Conservation (phyloP, 495 filamentous ascomycete genomes). For the Talaromyces proteolyticus region DNA sequence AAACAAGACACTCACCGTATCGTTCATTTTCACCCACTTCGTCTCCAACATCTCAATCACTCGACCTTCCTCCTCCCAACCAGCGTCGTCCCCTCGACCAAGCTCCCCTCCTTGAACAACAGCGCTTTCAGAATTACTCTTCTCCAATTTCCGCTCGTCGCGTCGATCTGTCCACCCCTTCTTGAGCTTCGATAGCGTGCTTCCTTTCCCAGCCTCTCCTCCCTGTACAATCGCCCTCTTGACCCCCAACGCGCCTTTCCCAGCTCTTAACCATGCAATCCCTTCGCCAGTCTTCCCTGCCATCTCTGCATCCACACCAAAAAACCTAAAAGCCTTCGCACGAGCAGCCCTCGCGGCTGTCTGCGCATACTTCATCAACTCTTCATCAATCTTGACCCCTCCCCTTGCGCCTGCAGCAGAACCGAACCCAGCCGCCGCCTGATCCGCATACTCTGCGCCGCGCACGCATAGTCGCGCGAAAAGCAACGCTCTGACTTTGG, state of each 20-base stretch:
- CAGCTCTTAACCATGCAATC: slow-evolving; percentile 77
- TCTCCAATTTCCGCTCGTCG: slow-evolving; percentile 56
- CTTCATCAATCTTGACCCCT: slow-evolving; percentile 49
- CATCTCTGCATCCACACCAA: slow-evolving; percentile 83
- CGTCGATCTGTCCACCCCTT: slow-evolving; percentile 44
- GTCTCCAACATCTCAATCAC: slow-evolving; percentile 80
- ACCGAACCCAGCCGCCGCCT: slow-evolving; percentile 41
- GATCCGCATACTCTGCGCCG: slow-evolving; percentile 48
- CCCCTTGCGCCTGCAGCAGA: slow-evolving; percentile 21
- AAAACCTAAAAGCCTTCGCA: slow-evolving; percentile 82
- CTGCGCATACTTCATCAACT: slow-evolving; percentile 63
- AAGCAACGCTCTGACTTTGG: slow-evolving; percentile 79
- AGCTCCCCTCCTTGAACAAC: slow-evolving; percentile 31
- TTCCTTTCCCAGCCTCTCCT: slow-evolving; percentile 30
- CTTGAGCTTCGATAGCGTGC: slow-evolving; percentile 37
- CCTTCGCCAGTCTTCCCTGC: slow-evolving; percentile 72
- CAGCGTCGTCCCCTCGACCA: slow-evolving; percentile 78
- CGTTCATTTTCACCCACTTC: slow-evolving; percentile 91
- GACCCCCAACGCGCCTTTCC: slow-evolving; percentile 63
- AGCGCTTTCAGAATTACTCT: slow-evolving; percentile 23
- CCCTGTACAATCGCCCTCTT: slow-evolving; percentile 14
- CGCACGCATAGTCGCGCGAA: slow-evolving; percentile 84
- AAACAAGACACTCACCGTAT: slow-evolving; percentile 58
- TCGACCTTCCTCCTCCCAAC: slow-evolving; percentile 74
- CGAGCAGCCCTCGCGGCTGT: slow-evolving; percentile 66